A percentile compares a stretch with the other conserved stretches of the same genome.
Conservation (phyloP, 768 basidiomycete genomes). For the Nevesoporus exiguus region DNA sequence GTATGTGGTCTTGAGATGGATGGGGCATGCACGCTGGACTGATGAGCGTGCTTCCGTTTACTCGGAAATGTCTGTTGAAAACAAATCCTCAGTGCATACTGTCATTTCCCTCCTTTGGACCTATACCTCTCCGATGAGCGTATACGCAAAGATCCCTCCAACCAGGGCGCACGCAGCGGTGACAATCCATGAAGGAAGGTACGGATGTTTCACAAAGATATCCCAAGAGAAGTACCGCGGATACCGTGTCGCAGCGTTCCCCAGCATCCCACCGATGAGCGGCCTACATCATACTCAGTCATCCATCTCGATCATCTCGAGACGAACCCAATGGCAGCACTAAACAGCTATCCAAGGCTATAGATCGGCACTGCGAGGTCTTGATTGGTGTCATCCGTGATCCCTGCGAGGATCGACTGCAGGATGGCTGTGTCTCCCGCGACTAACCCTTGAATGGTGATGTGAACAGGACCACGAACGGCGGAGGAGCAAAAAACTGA, state of each 20-base stretch:
- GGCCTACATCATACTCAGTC: too few species aligned
- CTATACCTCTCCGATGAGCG: constrained; percentile 20
- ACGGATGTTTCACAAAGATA: too few species aligned
- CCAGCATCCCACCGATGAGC: constrained; percentile 22
- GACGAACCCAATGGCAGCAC: constrained; percentile 50
- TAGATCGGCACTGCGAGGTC: too few species aligned
- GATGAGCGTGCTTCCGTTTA: constrained; percentile 9
- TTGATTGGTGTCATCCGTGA: constrained; percentile 62
- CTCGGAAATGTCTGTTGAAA: constrained; percentile 16
- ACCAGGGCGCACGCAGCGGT: constrained; percentile 10
- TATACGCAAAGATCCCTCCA: constrained; percentile 12
- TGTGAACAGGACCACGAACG: neutral
- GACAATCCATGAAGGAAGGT: too few species aligned
- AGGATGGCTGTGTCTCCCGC: constrained; percentile 62
- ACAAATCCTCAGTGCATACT: neutral
- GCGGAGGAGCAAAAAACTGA: constrained; percentile 21
- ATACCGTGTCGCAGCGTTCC: too few species aligned
- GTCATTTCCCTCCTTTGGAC: neutral
- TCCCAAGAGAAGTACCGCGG: too few species aligned
- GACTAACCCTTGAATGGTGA: constrained; percentile 42
- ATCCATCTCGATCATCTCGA: neutral
- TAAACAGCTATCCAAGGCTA: constrained; percentile 55
- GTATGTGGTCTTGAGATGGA: neutral
- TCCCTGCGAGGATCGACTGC: constrained; percentile 56
- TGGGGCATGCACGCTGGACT: neutral